Percentiles rank a stretch among this genome's conserved stretches.
Conservation (phyloP, 2,329 filamentous ascomycete genomes). For the Leptosphaerulina australis region DNA sequence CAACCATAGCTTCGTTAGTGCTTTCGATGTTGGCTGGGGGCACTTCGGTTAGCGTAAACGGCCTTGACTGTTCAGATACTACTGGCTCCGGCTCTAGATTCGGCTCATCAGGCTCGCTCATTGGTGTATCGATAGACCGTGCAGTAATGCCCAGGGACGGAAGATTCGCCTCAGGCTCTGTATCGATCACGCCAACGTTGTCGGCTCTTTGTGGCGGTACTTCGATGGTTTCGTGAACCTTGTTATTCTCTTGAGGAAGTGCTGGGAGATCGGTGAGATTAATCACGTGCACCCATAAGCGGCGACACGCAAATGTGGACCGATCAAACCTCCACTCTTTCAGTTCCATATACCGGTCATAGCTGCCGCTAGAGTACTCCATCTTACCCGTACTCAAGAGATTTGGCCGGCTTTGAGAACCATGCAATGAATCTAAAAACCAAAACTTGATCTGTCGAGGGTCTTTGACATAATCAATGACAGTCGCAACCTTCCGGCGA, state of each 20-base stretch:
- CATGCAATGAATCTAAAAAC: conserved; percentile 44
- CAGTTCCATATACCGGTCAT: conserved; percentile 32
- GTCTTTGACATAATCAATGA: conserved; percentile 42
- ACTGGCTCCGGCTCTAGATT: conserved; percentile 25
- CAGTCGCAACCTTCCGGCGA: conserved; percentile 35
- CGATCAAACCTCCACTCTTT: conserved; percentile 38
- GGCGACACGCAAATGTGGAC: conserved; percentile 28
- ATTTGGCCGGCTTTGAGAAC: conserved; percentile 37
- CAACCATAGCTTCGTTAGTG: conserved; percentile 35
- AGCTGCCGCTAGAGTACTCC: conserved; percentile 41
- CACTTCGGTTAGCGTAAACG: conserved; percentile 9
- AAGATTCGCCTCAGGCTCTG: conserved; percentile 3
- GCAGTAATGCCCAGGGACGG: conserved; percentile 16
- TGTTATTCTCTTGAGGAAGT: conserved; percentile 28
- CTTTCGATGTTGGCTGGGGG: conserved; percentile 6
- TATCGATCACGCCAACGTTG: background rate
- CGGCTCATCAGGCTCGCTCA: conserved; percentile 48
- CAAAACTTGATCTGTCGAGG: conserved; percentile 50
- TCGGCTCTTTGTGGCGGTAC: background rate
- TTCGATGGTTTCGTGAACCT: conserved; percentile 6
- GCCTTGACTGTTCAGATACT: conserved; percentile 6
- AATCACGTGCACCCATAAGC: conserved; percentile 45
- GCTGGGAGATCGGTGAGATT: conserved; percentile 41
- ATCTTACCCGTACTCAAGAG: conserved; percentile 41
- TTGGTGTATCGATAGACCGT: conserved; percentile 45